Evolutionary conservation across 2,329 filamentous ascomycete genomes (phyloP).

Genomic region (Clonostachys sp.): DNA sequence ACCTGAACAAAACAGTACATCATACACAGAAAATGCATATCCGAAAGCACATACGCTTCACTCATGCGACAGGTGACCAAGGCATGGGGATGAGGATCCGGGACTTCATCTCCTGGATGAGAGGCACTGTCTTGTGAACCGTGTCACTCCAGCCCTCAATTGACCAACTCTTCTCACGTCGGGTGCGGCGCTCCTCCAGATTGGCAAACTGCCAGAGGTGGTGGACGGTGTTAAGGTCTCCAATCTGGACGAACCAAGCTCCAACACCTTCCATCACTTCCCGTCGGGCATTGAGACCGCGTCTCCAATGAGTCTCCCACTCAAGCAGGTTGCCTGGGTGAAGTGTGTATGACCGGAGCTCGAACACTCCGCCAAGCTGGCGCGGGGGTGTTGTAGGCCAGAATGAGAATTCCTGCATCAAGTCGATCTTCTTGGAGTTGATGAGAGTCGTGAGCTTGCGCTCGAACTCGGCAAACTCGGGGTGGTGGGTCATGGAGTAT

Average conservation of each 20-base stretch:
- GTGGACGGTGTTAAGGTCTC: conserved; percentile 94
- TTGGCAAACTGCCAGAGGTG: conserved; percentile 99
- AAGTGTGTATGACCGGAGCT: conserved; percentile 92
- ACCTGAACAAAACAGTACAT: too few species aligned
- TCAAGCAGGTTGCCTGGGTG: conserved; percentile 94
- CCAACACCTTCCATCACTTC: conserved; percentile 99
- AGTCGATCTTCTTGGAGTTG: conserved; percentile 75
- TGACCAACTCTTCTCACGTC: conserved; percentile 92
- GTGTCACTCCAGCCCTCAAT: conserved; percentile 95
- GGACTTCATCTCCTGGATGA: conserved; percentile 96
- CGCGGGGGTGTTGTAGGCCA: conserved; percentile 95
- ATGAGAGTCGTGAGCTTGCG: conserved; percentile 82
- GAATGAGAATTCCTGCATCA: conserved; percentile 99
- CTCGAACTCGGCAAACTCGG: conserved; percentile 81
- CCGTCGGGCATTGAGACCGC: conserved; percentile 81
- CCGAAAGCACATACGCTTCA: neutral
- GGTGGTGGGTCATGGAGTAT: conserved; percentile 76
- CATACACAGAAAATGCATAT: too few species aligned
- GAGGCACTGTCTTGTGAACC: conserved; percentile 95
- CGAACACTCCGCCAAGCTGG: conserved; percentile 86
- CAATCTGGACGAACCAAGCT: conserved; percentile 98
- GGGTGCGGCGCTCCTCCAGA: conserved; percentile 84
- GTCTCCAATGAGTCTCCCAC: conserved; percentile 98
- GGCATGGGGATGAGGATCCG: conserved; percentile 90
- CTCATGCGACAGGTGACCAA: conserved; percentile 86